Evolutionary conservation across 208 protist species (phyloP), one percentile per base, ranked within the genome.

Genomic region (Naegleria lovaniensis): DNA sequence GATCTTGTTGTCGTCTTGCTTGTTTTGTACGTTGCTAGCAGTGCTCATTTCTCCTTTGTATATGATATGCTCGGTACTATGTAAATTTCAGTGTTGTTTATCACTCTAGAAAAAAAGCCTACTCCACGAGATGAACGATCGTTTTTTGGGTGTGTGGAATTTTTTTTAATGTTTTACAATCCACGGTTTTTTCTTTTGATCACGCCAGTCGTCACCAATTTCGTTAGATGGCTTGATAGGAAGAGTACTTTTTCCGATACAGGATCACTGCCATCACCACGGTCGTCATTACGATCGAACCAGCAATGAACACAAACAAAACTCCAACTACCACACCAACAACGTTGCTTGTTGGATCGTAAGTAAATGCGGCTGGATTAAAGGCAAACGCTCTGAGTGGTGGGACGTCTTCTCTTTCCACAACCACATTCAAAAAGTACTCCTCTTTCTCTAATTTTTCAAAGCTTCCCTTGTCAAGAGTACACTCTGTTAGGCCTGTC

Each of bases 61-160:
- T 67, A 67, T 67, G 55, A 67, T 67, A 67, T 67, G 55, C 55
- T 67, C 55, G 55, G 55, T 67, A 67, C 55, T 67, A 67, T 67
- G 55, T 29, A 29, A 29, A 29, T 67, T 2, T 29, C 22, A 13
- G 11, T 67, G 55, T 67, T 67, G 55, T 29, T 67, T 67, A 29
- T 29, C 55, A 29, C 19, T 29, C 11, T 29, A 29, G 55, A 29
- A 29, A 67, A 29, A 67, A 67, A 29, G 6, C 22, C 55, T 67
- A 67, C 55, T 67, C 22, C 43, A 48, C 43, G 43, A 67, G 55
- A 67, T 67, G 55, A 67, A 67, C 55, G 55, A 67, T 67, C 55
- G 55, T 67, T 67, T 67, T 67, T 67, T 67, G 11, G 3, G 55
- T 67, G 55, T 67, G 55, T 67, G 43, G 43, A 48, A 48, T 48